These are phyloP conservation scores for Chlorophyllum brunneum DNA, from an alignment of 768 basidiomycete species.

Conservation along the genomic window DNA sequence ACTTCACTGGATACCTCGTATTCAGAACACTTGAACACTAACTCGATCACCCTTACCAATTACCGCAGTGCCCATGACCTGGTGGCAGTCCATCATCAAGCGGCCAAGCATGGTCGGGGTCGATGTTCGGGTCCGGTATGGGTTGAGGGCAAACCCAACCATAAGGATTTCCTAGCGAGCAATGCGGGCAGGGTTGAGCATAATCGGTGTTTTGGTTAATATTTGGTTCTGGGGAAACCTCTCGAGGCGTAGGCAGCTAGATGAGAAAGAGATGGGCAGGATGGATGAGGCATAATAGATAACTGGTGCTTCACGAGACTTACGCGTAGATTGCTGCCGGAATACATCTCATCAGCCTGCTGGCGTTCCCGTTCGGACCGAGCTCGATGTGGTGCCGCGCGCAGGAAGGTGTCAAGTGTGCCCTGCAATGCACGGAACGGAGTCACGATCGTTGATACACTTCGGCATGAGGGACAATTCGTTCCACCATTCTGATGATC, in stretches of 20 bases:
- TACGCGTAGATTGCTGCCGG: slow-evolving; percentile 62
- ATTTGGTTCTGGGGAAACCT: slow-evolving; percentile 73
- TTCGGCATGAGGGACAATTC: slow-evolving; percentile 80
- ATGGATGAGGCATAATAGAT: neutral
- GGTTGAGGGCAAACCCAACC: slow-evolving; percentile 84
- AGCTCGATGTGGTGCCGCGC: slow-evolving; percentile 63
- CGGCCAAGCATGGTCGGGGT: slow-evolving; percentile 73
- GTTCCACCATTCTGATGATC: slow-evolving; percentile 71
- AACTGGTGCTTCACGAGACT: slow-evolving; percentile 19
- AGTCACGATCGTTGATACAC: slow-evolving; percentile 59
- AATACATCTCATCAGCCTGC: slow-evolving; percentile 82
- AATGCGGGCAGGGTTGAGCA: slow-evolving; percentile 80
- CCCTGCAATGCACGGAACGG: slow-evolving; percentile 73
- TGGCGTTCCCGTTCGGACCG: slow-evolving; percentile 67
- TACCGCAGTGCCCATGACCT: slow-evolving; percentile 77
- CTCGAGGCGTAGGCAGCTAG: slow-evolving; percentile 73
- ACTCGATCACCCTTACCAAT: slow-evolving; percentile 52
- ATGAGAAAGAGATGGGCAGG: neutral
- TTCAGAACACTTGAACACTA: neutral
- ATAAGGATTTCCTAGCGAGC: slow-evolving; percentile 60
- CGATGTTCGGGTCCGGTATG: slow-evolving; percentile 64
- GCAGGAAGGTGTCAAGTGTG: slow-evolving; percentile 68
- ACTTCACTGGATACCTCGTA: slow-evolving; percentile 51
- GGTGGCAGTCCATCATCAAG: slow-evolving; percentile 75
- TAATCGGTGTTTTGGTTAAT: slow-evolving; percentile 61